Evolutionary conservation across 805 yeast genomes (phyloP).

Genomic region (Blastobotrys peoriensis): DNA sequence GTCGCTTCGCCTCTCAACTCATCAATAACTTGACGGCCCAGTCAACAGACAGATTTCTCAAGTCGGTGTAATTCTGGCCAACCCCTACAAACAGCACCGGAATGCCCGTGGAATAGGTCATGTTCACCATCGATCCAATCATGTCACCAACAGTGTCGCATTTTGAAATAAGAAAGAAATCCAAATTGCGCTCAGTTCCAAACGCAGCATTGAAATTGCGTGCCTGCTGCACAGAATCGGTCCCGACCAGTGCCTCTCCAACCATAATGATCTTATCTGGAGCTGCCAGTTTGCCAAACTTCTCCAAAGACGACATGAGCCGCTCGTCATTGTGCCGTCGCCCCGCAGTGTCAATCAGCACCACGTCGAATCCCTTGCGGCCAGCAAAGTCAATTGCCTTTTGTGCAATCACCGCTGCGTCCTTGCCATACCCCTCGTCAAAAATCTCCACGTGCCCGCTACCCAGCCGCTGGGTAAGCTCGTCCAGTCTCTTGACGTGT

Average conservation of each 20-base stretch:
- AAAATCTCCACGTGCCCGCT: conserved; percentile 61
- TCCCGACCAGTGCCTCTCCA: conserved; percentile 96
- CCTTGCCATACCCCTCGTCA: conserved; percentile 95
- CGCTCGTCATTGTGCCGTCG: conserved; percentile 93
- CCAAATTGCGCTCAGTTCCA: conserved; percentile 73
- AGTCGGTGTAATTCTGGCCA: conserved; percentile 94
- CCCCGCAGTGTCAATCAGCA: conserved; percentile 95
- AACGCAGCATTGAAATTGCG: conserved; percentile 88
- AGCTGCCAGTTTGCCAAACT: conserved; percentile 90
- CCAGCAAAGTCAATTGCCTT: conserved; percentile 80
- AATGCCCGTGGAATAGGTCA: conserved; percentile 93
- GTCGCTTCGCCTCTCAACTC: too few relatives aligned
- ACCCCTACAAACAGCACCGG: conserved; percentile 95
- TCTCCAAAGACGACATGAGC: conserved; percentile 90
- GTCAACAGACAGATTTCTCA: conserved; percentile 81
- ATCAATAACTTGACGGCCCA: conserved; percentile 87
- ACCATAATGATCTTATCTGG: conserved; percentile 98
- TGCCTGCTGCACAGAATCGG: conserved; percentile 95
- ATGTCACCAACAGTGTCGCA: conserved; percentile 97
- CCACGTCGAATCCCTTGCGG: conserved; percentile 68
- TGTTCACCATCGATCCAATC: conserved; percentile 94
- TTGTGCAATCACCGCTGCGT: conserved; percentile 91
- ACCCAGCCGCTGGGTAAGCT: conserved; percentile 50
- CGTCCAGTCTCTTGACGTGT: conserved; percentile 78
- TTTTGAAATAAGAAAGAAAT: conserved; percentile 87